Percentiles rank a stretch among this genome's conserved stretches.
phyloP scores from a whole-genome alignment of 2,329 filamentous ascomycete species.

The Fusarium austroafricanum region DNA sequence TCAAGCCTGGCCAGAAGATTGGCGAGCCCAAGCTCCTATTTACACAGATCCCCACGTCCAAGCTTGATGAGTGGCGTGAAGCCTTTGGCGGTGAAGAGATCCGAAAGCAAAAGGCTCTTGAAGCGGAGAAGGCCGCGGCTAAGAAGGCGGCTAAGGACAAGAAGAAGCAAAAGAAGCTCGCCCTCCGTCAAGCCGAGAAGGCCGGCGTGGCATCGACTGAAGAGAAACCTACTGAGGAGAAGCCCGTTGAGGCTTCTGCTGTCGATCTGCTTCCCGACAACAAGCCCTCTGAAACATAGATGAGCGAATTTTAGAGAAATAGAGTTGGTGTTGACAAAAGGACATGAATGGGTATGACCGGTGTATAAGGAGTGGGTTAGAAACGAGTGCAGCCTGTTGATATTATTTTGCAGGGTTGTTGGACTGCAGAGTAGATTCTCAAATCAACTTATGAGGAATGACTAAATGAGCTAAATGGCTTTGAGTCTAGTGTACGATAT shows the following conservation, averaged over 20 bases:
- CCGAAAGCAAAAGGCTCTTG: slow-evolving; percentile 75
- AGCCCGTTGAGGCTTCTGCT: slow-evolving; percentile 34
- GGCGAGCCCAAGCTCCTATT: slow-evolving; percentile 85
- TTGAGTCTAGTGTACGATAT: slow-evolving; percentile 25
- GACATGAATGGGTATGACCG: slow-evolving; percentile 4
- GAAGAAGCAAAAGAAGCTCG: slow-evolving; percentile 59
- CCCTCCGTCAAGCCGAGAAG: slow-evolving; percentile 39
- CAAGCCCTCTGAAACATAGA: slow-evolving; percentile 36
- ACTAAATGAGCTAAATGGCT: slow-evolving; percentile 31
- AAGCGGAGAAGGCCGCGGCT: slow-evolving; percentile 61
- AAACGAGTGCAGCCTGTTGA: slow-evolving; percentile 18
- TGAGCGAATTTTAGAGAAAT: neutral
- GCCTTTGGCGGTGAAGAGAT: slow-evolving; percentile 74
- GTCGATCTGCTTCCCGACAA: slow-evolving; percentile 35
- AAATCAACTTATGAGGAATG: slow-evolving; percentile 40
- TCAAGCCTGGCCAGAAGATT: slow-evolving; percentile 82
- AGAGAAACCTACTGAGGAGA: slow-evolving; percentile 12
- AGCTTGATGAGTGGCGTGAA: slow-evolving; percentile 85
- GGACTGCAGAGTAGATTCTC: slow-evolving; percentile 40
- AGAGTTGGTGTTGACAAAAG: slow-evolving; percentile 9
- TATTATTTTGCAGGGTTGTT: slow-evolving; percentile 21
- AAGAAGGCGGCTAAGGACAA: slow-evolving; percentile 64
- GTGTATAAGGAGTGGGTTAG: slow-evolving; percentile 16
- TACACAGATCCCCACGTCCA: slow-evolving; percentile 82
- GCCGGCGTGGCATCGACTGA: slow-evolving; percentile 20